phyloP scores from a whole-genome alignment of 495 filamentous ascomycete species.

The Articulospora tetracladia region DNA sequence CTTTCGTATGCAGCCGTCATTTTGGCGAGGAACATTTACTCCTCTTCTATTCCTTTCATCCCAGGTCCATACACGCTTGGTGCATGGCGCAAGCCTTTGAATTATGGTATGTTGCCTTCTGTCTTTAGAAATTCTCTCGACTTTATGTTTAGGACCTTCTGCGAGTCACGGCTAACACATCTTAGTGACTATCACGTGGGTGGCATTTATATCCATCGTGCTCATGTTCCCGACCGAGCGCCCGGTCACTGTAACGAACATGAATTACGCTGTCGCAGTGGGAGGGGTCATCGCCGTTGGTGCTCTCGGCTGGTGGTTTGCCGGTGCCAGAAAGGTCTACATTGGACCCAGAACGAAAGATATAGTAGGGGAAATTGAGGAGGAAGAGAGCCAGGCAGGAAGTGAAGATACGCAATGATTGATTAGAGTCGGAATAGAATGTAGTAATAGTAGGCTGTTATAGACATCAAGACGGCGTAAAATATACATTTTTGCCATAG shows the following conservation, averaged over 20 bases:
- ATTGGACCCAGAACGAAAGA: slow-evolving; percentile 54
- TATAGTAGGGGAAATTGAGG: slow-evolving; percentile 13
- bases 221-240: slow-evolving; percentile 61
- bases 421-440: too few relatives aligned
- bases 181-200: slow-evolving; percentile 60
- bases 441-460: too few relatives aligned
- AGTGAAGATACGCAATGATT: too few relatives aligned
- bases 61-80: slow-evolving; percentile 64
- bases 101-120: slow-evolving; percentile 24
- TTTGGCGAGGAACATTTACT: slow-evolving; percentile 53
- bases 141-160: too few relatives aligned
- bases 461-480: too few relatives aligned
- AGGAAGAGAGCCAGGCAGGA: slow-evolving; percentile 9
- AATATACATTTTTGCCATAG: too few relatives aligned
- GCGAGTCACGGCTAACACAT: too few relatives aligned
- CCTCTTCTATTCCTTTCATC: slow-evolving; percentile 52
- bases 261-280: slow-evolving; percentile 69
- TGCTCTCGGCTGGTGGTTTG: slow-evolving; percentile 64
- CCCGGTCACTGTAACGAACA: slow-evolving; percentile 61
- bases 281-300: slow-evolving; percentile 59
- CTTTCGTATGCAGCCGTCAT: slow-evolving; percentile 67
- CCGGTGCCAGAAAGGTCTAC: slow-evolving; percentile 53
- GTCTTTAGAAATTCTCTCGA: not conserved
- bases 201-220: slow-evolving; percentile 62
- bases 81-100: slow-evolving; percentile 53